These are phyloP conservation scores for Cornus kousa DNA, from an alignment of 148 eudicot genomes.

Conservation along the genomic window DNA sequence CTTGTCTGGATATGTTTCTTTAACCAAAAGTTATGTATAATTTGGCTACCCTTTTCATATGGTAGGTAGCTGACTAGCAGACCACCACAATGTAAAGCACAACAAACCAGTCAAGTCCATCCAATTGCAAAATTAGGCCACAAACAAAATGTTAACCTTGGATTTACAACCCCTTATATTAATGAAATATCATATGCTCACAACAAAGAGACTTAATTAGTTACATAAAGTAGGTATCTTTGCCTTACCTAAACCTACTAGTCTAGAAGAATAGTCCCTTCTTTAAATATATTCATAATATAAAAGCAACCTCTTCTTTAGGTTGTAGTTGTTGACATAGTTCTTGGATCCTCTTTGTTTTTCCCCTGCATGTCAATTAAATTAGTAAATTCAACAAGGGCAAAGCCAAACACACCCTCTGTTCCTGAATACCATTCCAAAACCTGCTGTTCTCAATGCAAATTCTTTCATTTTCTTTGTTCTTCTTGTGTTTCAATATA, in stretches of 20 bases:
- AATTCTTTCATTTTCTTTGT: no score
- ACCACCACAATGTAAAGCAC: not conserved
- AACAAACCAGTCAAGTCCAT: not conserved
- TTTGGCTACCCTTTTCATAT: not conserved
- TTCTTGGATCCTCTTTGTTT: constrained; percentile 27
- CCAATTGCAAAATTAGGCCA: not conserved
- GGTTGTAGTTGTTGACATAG: constrained; percentile 6
- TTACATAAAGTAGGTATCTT: not conserved
- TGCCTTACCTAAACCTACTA: constrained; percentile 25
- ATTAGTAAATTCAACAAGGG: not conserved
- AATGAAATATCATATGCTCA: not conserved
- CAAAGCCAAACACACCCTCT: not conserved
- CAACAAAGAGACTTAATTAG: not conserved
- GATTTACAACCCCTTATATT: not conserved
- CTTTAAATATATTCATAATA: not conserved
- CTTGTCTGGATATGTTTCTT: not conserved
- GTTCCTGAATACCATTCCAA: not conserved
- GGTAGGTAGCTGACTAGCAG: not conserved
- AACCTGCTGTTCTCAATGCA: not conserved
- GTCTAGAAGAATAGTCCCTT: not conserved
- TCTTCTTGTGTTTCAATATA: no score
- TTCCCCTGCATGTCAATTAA: not conserved
- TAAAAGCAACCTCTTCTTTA: not conserved
- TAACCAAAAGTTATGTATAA: not conserved
- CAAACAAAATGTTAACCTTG: not conserved